Base-by-base conservation (phyloP, 2,329 filamentous ascomycete genomes). In the Verticillium albo-atrum region DNA sequence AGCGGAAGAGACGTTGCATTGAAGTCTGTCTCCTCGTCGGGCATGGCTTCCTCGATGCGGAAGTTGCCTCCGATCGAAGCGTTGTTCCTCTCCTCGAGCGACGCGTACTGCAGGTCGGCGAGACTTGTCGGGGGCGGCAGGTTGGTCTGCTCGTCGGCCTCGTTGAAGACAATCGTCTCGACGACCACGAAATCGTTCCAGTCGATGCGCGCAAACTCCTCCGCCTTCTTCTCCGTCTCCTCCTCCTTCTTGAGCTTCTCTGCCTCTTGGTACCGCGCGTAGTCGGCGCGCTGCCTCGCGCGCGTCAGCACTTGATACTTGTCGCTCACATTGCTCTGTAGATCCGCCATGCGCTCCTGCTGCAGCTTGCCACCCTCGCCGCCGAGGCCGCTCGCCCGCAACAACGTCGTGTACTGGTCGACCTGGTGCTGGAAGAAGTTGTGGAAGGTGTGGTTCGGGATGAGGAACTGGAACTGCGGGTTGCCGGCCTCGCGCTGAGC, bases 141-240 rank as follows among this genome's bases (percentile, higher is more conserved):
- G 64, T 95, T 89, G 37, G 88, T 86, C 63, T 90, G 85, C 66
- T 97, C 93, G 72, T 99, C 95, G 42, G 86, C 84, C 66, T 97
- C 93, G 60, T 87, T 92, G 74, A 99, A 99, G 17, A 92, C 82
- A 58, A 99, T 93, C 1, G 93, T 97, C 75, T 97, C 95, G 52
- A 97, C 92, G 23, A 99, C 90, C 34, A 94, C 89, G 68, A 99
- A 99, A 71, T 98, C 94, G 70, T 96, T 91, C 95, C 95, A 99
- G 74, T 99, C 95, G 63, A 99, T 95, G 67, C 95, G 89, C 1
- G 90, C 89, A 73, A 95, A 87, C 58, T 86, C 80, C 25, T 82
- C 77, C 68, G 88, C 88, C 72, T 97, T 91, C 68, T 92, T 87
- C 70, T 96, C 90, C 47, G 89, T 89, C 63, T 93, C 87, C 69